phyloP scores from a whole-genome alignment of 345 rosid genomes.

The Hibiscus mutabilis region DNA sequence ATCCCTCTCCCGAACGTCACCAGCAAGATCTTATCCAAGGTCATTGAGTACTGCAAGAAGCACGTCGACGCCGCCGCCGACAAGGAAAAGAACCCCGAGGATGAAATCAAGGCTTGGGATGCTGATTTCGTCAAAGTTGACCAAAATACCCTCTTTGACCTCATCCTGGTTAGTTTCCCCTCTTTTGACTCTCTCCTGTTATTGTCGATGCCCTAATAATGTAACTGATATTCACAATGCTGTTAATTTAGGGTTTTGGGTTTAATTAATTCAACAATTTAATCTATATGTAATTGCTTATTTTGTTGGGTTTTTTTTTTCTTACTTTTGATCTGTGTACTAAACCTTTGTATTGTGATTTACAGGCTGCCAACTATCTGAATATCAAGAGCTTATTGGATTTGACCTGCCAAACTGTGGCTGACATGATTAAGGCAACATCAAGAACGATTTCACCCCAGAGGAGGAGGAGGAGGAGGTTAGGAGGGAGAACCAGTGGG shows the following conservation, averaged over 20 bases:
- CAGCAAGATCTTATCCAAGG: constrained; percentile 45
- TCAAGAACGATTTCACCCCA: constrained; percentile 44
- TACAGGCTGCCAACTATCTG: constrained; percentile 63
- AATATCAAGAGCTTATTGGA: constrained; percentile 48
- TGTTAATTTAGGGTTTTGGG: background rate
- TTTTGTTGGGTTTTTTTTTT: too few relatives aligned
- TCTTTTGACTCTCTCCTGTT: background rate
- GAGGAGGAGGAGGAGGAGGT: constrained; percentile 63
- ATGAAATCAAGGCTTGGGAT: constrained; percentile 40
- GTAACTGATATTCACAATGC: background rate
- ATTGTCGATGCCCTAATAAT: background rate
- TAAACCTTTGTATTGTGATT: background rate
- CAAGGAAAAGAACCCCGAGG: constrained; percentile 2
- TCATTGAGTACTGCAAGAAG: constrained; percentile 50
- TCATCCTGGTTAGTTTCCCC: constrained; percentile 36
- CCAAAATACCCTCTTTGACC: constrained; percentile 47
- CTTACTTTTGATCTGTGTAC: too few relatives aligned
- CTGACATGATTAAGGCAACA: constrained; percentile 69
- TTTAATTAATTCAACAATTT: too few relatives aligned
- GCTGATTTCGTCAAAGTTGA: constrained; percentile 45
- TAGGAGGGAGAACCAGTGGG: constrained; percentile 61
- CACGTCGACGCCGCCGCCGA: constrained; percentile 34
- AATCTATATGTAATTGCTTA: too few relatives aligned
- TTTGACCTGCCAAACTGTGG: constrained; percentile 55
- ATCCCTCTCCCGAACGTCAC: constrained; percentile 57